Percentiles rank a stretch among this genome's conserved stretches.
Conservation (phyloP, 306 rosid species). For the Arachis hypogaea region DNA sequence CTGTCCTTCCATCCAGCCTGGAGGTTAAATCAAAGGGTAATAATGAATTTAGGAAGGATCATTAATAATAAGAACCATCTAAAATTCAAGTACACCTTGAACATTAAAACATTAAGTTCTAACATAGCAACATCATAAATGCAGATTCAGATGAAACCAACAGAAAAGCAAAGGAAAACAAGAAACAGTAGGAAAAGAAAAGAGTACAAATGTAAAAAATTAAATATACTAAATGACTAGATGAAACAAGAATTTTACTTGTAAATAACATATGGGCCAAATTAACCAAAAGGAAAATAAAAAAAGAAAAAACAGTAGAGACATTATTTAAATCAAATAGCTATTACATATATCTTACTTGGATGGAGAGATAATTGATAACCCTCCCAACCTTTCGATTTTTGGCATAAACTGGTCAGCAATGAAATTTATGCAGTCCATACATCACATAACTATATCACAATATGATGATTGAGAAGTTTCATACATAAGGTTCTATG, state of each 20-base stretch:
- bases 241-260: not conserved
- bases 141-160: constrained; percentile 23
- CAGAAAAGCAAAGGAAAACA: constrained; percentile 10
- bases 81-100: constrained; percentile 11
- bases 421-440: constrained; percentile 14
- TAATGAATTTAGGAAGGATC: not conserved
- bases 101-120: constrained; percentile 12
- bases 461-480: not conserved
- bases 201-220: constrained; percentile 29
- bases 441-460: not conserved
- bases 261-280: constrained; percentile 17
- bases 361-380: not conserved
- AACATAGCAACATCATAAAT: not conserved
- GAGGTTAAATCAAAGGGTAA: constrained; percentile 39
- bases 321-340: not conserved
- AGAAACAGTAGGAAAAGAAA: constrained; percentile 16
- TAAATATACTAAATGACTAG: constrained; percentile 8
- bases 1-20: constrained; percentile 99
- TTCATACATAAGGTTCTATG: constrained; percentile 18
- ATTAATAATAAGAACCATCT: constrained; percentile 6
- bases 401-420: not conserved
- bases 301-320: not conserved
- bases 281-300: constrained; percentile 1
- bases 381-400: not conserved
- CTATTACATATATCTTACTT: not conserved